phyloP scores from a whole-genome alignment of 2,329 filamentous ascomycete species.

The Ascomycota sp. region DNA sequence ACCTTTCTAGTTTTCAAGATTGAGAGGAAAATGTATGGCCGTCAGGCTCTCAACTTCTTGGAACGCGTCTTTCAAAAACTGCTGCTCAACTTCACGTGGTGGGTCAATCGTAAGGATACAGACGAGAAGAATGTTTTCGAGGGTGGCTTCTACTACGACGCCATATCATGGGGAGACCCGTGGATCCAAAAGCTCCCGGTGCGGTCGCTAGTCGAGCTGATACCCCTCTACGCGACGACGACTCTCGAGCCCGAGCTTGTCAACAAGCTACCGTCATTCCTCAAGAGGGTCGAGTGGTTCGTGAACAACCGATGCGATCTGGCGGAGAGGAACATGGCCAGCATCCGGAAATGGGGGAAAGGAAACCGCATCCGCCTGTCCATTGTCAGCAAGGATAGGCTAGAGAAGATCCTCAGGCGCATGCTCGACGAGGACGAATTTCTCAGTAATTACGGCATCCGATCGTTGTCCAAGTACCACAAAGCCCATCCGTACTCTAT shows the following conservation, averaged over 20 bases:
- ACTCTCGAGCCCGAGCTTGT: slow-evolving; percentile 88
- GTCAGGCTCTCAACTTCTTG: slow-evolving; percentile 85
- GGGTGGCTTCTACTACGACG: slow-evolving; percentile 96
- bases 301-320: slow-evolving; percentile 71
- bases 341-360: slow-evolving; percentile 76
- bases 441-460: slow-evolving; percentile 72
- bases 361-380: slow-evolving; percentile 73
- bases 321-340: slow-evolving; percentile 84
- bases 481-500: slow-evolving; percentile 81
- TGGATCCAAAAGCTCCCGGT: slow-evolving; percentile 88
- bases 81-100: slow-evolving; percentile 95
- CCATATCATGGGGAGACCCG: slow-evolving; percentile 86
- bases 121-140: slow-evolving; percentile 97
- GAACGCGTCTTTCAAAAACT: slow-evolving; percentile 94
- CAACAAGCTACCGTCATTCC: slow-evolving; percentile 80
- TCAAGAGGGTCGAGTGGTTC: slow-evolving; percentile 86
- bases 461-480: slow-evolving; percentile 81
- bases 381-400: slow-evolving; percentile 80
- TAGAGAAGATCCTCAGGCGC: slow-evolving; percentile 69
- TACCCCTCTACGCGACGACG: slow-evolving; percentile 78
- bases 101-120: slow-evolving; percentile 89
- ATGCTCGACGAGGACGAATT: slow-evolving; percentile 95
- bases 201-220: slow-evolving; percentile 77
- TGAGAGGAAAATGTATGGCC: slow-evolving; percentile 88
- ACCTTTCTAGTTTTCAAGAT: slow-evolving; percentile 96